Evolutionary conservation across 306 rosid genomes (phyloP).

Genomic region (Gastrolobium villosum): DNA sequence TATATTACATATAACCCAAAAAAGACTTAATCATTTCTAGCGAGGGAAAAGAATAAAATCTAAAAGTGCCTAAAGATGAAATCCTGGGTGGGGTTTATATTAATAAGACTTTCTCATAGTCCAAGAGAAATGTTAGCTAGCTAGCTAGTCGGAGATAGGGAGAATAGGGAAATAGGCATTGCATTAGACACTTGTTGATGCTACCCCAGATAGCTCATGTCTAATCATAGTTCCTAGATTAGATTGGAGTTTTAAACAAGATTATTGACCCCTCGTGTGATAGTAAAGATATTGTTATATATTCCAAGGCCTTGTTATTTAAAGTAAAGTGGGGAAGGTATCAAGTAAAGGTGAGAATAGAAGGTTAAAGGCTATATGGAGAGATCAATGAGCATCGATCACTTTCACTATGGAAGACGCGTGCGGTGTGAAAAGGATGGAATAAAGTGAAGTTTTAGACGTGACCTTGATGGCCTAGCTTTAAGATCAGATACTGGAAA

Average conservation of each 20-base stretch:
- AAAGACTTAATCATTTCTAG: constrained; percentile 46
- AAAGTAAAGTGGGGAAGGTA: constrained; percentile 54
- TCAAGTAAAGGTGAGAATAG: constrained; percentile 58
- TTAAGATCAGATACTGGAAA: constrained; percentile 51
- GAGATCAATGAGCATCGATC: constrained; percentile 43
- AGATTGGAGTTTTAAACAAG: constrained; percentile 43
- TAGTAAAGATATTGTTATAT: constrained; percentile 41
- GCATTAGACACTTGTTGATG: constrained; percentile 37
- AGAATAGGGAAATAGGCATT: constrained; percentile 44
- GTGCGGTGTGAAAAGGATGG: constrained; percentile 74
- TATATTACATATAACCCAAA: constrained; percentile 39
- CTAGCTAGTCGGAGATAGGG: constrained; percentile 43
- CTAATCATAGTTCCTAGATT: constrained; percentile 38
- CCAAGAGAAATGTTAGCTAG: constrained; percentile 34
- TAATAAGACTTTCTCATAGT: constrained; percentile 26
- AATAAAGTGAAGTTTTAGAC: constrained; percentile 70
- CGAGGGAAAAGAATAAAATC: not conserved
- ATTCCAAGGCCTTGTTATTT: constrained; percentile 18
- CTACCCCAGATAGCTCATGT: constrained; percentile 7
- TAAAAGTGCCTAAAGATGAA: constrained; percentile 46
- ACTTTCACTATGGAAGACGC: constrained; percentile 58
- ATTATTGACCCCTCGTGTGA: constrained; percentile 71
- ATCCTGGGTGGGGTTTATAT: constrained; percentile 33
- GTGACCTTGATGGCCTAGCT: constrained; percentile 47
- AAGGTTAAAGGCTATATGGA: constrained; percentile 44